These are phyloP conservation scores for Phytophthora cryptogea DNA, from an alignment of 352 stramenopile genomes.

Conservation along the genomic window DNA sequence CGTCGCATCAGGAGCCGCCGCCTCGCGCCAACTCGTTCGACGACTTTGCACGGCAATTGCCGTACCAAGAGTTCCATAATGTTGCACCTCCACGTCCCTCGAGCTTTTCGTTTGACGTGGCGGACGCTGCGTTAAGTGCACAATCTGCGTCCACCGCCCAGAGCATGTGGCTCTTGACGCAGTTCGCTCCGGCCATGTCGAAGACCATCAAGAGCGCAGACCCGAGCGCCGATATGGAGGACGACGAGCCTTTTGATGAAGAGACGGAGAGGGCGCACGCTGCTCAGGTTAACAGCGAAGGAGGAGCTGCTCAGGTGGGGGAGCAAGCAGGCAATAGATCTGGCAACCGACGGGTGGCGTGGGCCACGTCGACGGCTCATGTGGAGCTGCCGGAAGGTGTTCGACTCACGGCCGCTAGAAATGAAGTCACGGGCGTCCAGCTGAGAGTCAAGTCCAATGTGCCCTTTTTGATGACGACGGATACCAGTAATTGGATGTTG, in stretches of 20 bases:
- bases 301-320: constrained; percentile 3
- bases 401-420: constrained; percentile 47
- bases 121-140: constrained; percentile 13
- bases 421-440: constrained; percentile 66
- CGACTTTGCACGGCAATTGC: constrained; percentile 37
- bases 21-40: constrained; percentile 29
- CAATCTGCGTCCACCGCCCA: neutral
- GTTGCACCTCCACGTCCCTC: constrained; percentile 5
- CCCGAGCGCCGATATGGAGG: constrained; percentile 41
- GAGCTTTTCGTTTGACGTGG: constrained; percentile 35
- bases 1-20: neutral
- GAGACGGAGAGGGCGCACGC: constrained; percentile 23
- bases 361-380: constrained; percentile 35
- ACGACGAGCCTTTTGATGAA: constrained; percentile 47
- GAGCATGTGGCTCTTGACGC: constrained; percentile 50
- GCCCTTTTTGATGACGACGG: constrained; percentile 54
- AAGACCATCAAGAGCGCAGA: constrained; percentile 41
- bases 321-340: constrained; percentile 1
- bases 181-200: constrained; percentile 59
- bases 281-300: constrained; percentile 2
- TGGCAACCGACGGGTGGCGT: constrained; percentile 35
- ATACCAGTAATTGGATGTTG: constrained; percentile 62
- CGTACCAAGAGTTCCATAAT: constrained; percentile 22
- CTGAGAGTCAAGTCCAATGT: constrained; percentile 60
- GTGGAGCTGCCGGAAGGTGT: constrained; percentile 44